Evolutionary conservation across 2,329 filamentous ascomycete genomes (phyloP).

Genomic region (Didymella sp.): DNA sequence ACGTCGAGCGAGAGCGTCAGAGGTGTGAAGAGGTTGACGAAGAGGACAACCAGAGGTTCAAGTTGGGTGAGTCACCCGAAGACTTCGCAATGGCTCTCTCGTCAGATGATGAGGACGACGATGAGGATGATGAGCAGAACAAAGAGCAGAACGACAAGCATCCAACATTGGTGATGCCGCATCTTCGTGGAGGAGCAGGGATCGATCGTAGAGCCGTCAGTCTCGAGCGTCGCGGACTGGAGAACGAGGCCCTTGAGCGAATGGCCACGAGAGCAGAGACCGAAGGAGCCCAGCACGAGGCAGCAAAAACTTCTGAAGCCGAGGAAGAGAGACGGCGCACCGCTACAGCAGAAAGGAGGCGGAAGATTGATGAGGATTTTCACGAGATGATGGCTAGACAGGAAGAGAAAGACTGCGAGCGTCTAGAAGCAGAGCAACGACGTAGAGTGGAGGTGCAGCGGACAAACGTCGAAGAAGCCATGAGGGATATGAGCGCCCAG

Average conservation of each 20-base stretch:
- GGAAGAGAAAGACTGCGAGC: not conserved
- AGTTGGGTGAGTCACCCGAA: not conserved
- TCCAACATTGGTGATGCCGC: not conserved
- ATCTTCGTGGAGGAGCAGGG: not conserved
- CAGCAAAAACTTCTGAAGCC: not conserved
- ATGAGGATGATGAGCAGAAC: no score
- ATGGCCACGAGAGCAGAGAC: not conserved
- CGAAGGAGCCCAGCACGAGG: not conserved
- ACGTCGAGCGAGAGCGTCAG: not conserved
- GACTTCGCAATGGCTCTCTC: not conserved
- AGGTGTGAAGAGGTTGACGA: not conserved
- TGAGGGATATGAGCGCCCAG: not conserved
- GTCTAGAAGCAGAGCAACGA: not conserved
- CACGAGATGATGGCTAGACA: not conserved
- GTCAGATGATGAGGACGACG: not conserved
- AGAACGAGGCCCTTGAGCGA: no score
- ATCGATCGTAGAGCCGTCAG: not conserved
- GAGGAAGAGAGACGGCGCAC: not conserved
- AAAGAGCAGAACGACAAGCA: not conserved
- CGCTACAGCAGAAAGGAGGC: not conserved
- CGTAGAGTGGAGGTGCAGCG: not conserved
- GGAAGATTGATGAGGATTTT: not conserved
- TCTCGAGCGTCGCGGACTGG: not conserved
- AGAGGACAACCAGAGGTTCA: not conserved
- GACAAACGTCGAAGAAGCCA: not conserved